Evolutionary conservation across 768 basidiomycete genomes (phyloP), one percentile per base, ranked within the genome.

Genomic region (Infundibulicybe gibba): DNA sequence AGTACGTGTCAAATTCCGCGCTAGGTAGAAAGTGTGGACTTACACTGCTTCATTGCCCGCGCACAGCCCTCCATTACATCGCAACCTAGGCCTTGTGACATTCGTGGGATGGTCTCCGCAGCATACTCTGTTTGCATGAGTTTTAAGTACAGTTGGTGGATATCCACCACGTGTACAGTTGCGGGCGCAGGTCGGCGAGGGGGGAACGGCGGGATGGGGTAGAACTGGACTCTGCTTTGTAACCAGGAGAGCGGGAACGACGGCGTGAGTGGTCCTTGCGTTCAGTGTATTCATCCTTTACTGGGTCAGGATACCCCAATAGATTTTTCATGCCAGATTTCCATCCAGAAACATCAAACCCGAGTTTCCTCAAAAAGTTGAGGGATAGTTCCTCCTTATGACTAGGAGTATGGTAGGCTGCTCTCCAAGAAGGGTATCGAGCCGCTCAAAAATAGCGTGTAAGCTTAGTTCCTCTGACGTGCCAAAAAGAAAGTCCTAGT

Each of bases 21-120:
- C n/a, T n/a, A 25, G 33, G 25, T 33, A 31, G 12, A 40, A 43
- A 34, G 53, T 13, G 8, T 16, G 5, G 15, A 59, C 76, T 58
- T 52, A 78, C 78, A 64, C 64, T 31, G 75, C 73, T 54, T 80
- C 78, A 42, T 79, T 76, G 0, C 77, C 78, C 8, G 77, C 76
- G 57, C 76, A 78, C 52, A 69, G 68, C 8, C 62, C 64, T 59
- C 47, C n/a, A 57, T 61, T 30, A 67, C 60, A 0, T 61, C 53
- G 51, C 72, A 47, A 17, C 50, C 57, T 38, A 79, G 43, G 6
- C 55, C 51, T 16, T 58, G 62, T 20, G 72, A 70, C 10, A 70
- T 68, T 3, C 49, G 47, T 6, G 63, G 62, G 0, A 64, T 54
- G 25, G 35, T 52, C 14, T 52, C 53, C 0, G 55, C 46, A 3